Base-by-base conservation (phyloP, 1,139 yeast genomes). In the Taiozyma sp. region DNA sequence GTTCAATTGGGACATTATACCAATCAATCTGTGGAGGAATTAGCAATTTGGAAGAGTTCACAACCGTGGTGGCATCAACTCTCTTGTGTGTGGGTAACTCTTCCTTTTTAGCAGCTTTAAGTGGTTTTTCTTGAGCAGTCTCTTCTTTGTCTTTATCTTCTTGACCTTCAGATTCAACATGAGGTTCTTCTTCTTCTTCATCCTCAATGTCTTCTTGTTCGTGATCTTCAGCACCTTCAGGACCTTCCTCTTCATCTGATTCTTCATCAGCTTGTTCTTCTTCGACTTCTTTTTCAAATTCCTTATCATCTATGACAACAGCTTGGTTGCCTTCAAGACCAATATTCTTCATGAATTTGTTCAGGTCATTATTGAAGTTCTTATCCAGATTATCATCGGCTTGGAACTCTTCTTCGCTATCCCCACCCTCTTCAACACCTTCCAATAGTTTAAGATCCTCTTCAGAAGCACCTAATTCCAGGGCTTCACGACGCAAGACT, bases 21-120 rank as follows among this genome's bases (percentile, higher is more conserved):
- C 97, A 89, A 56, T 86, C 90, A 21, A 80, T 72, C 60, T 85
- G 79, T 42, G 85, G 80, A 22, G 86, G 84, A 37, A 89, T 70
- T 1, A 74, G 53, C 46, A 88, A 73, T 56, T 79, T 82, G 43
- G 80, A 79, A 21, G 84, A 72, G 47, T 73, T 73, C 22, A 85
- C 84, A 3, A 83, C 71, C 46, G 80, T 73, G 41, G 82, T 68
- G 56, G 80, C 74, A 16, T 78, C 73, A 34, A 84, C 63, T 76
- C 76, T 61, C 61, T 66, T 60, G 62, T 62, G 64, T 50, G 57
- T 55, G 56, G 58, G 64, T 47, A 51, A 35, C 43, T 50, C 52
- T 8, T 37, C 22, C 34, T 29, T 37, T 4, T 30, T 29, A 2
- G 32, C 34, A 16, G 24, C 32, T 13, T 26, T 26, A 3, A 14